Evolutionary conservation across 164 flowering plant species (phyloP).

Genomic region (Aristolochia fimbriata): DNA sequence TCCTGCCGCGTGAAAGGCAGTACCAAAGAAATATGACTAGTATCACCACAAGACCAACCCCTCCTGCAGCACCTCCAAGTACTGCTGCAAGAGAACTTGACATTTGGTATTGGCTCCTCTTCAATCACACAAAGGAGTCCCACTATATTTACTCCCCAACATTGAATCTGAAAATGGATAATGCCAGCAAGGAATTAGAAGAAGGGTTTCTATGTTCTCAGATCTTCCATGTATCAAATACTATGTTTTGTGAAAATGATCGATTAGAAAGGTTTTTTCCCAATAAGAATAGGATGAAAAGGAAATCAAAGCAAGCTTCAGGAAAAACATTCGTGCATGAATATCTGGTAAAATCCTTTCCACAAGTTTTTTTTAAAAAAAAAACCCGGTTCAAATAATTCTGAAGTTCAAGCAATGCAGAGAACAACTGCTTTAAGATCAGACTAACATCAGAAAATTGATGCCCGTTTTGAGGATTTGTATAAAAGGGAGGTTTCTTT

Average conservation of each 20-base stretch:
- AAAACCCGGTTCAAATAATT: neutral
- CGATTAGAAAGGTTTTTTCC: neutral
- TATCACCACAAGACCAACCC: constrained; percentile 65
- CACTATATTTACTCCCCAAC: constrained; percentile 16
- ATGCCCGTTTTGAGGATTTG: too few species aligned
- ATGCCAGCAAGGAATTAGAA: neutral
- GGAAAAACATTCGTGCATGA: neutral
- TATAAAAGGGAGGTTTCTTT: neutral
- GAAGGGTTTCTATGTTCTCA: neutral
- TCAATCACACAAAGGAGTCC: constrained; percentile 22
- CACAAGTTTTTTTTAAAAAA: too few species aligned
- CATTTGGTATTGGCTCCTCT: constrained; percentile 57
- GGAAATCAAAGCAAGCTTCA: neutral
- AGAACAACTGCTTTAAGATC: too few species aligned
- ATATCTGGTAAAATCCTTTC: neutral
- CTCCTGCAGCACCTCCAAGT: constrained; percentile 96
- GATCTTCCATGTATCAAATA: neutral
- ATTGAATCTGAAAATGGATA: constrained; percentile 30
- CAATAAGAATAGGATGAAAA: neutral
- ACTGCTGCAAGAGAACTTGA: constrained; percentile 85
- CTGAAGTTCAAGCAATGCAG: too few species aligned
- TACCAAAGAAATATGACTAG: constrained; percentile 45
- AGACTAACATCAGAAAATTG: too few species aligned
- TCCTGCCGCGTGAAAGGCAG: constrained; percentile 38
- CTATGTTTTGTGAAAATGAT: neutral